A percentile compares a stretch with the other conserved stretches of the same genome.
Evolutionary conservation across 129 eudicot species (phyloP).

Genomic region (Sambucus nigra): DNA sequence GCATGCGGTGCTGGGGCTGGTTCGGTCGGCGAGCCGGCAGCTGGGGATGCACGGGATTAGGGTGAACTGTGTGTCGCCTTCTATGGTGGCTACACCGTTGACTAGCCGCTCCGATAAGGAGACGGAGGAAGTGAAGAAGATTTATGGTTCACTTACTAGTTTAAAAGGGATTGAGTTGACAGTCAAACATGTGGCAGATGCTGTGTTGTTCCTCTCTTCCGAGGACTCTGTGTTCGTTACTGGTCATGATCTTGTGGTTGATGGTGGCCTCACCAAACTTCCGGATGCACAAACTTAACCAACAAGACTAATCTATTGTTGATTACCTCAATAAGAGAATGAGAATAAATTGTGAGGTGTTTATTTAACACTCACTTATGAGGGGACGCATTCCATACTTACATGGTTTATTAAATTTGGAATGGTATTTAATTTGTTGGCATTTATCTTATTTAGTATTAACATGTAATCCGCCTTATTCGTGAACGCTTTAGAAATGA

Average conservation of each 20-base stretch:
- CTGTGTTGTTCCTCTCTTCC: constrained; percentile 17
- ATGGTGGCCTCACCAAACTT: constrained; percentile 14
- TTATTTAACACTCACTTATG: no score
- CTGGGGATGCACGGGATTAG: constrained; percentile 17
- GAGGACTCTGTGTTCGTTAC: constrained; percentile 17
- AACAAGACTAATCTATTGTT: not conserved
- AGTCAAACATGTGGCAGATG: constrained; percentile 8
- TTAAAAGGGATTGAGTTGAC: constrained; percentile 18
- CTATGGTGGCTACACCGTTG: constrained; percentile 12
- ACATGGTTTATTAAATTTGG: no score
- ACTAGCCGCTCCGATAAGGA: not conserved
- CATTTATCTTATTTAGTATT: no score
- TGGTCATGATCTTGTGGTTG: constrained; percentile 21
- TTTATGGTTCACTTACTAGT: constrained; percentile 5
- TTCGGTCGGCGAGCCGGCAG: constrained; percentile 19
- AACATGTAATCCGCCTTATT: no score
- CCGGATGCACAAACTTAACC: not conserved
- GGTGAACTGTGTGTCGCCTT: constrained; percentile 23
- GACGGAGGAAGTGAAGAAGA: constrained; percentile 10
- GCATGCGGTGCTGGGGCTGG: constrained; percentile 15
- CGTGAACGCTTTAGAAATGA: no score
- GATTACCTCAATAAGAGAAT: no score
- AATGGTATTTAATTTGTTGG: no score
- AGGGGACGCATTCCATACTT: no score
- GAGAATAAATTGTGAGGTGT: no score